Evolutionary conservation across 441 rosid genomes (phyloP).

Genomic region (Codiaeum variegatum): DNA sequence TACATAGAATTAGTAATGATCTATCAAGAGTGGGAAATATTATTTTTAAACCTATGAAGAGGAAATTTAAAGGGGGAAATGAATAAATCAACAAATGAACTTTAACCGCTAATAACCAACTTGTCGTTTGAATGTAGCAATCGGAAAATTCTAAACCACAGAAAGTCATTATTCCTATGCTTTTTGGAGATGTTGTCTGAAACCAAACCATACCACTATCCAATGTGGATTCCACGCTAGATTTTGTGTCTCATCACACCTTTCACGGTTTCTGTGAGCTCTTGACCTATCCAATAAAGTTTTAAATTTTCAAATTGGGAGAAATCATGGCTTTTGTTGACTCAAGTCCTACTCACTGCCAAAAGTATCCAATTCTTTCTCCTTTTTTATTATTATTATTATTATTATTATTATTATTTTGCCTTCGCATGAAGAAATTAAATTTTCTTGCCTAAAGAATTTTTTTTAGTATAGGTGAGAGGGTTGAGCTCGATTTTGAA

Average conservation of each 20-base stretch:
- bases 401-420: too few species aligned
- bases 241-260: conserved; percentile 20
- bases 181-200: background rate
- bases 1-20: too few species aligned
- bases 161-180: background rate
- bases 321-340: conserved; percentile 5
- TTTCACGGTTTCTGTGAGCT: conserved; percentile 19
- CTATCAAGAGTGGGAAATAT: too few species aligned
- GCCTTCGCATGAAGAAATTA: too few species aligned
- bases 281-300: background rate
- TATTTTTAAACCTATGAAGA: too few species aligned
- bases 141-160: background rate
- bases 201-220: background rate
- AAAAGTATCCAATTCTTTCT: background rate
- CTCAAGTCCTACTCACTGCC: background rate
- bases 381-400: too few species aligned
- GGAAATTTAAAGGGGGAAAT: background rate
- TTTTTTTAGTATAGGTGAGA: too few species aligned
- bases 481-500: too few species aligned
- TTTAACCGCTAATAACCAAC: conserved; percentile 35
- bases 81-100: background rate
- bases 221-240: conserved; percentile 1
- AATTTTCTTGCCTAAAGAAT: too few species aligned
- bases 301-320: conserved; percentile 5
- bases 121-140: conserved; percentile 14